Percentiles rank a stretch among this genome's conserved stretches.
These are phyloP conservation scores for Angomonas deanei DNA, from an alignment of 208 protist genomes.

Conservation along the genomic window DNA sequence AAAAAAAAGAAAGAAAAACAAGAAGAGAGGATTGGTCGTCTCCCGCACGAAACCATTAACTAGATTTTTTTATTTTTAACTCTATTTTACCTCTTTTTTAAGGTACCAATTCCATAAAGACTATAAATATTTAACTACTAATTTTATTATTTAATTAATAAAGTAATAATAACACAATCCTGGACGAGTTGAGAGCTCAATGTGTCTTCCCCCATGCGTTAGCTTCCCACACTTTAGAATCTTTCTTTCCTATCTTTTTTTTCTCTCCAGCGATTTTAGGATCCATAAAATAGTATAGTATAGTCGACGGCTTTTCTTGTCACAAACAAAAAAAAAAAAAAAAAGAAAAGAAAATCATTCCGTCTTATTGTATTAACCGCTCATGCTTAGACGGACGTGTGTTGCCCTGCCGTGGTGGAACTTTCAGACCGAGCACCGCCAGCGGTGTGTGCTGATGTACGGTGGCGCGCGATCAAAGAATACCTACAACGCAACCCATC, in stretches of 20 bases:
- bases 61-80: background rate
- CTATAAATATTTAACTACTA: no score
- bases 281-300: background rate
- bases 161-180: background rate
- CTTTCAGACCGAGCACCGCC: conserved; percentile 89
- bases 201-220: no score
- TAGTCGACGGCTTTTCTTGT: background rate
- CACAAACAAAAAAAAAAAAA: background rate
- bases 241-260: conserved; percentile 7
- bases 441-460: conserved; percentile 86
- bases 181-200: no score
- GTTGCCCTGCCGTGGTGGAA: conserved; percentile 87
- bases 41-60: background rate
- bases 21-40: background rate
- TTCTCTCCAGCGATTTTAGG: background rate
- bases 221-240: background rate
- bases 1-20: conserved; percentile 12
- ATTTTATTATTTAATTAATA: no score
- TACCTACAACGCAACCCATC: conserved; percentile 86
- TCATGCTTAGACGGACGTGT: conserved; percentile 68
- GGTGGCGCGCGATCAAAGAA: conserved; percentile 82
- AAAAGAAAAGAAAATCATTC: background rate
- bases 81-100: background rate
- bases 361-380: background rate
- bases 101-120: background rate